Evolutionary conservation across 345 rosid genomes (phyloP), one percentile per base, ranked within the genome.

Genomic region (Lepidium africanum): DNA sequence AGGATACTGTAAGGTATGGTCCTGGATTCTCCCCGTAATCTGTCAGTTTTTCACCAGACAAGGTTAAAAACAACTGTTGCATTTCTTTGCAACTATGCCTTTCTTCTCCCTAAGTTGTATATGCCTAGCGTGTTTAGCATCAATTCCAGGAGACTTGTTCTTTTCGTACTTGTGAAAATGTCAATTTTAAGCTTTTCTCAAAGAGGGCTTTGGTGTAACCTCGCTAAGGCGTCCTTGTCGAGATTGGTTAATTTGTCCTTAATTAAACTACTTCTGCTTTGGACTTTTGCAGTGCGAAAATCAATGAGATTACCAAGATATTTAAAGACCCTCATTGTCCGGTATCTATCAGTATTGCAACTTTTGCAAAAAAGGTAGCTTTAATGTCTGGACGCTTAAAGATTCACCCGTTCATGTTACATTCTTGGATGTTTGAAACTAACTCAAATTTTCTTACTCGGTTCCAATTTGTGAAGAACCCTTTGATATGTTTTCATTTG

Each of bases 321-420:
- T 71, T 91, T 17, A 89, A 54, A 57, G 84, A 82, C 80, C 83
- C 92, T 71, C 70, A 75, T 43, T 94, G 91, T 47, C 93, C 99
- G 9, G 87, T 81, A 63, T 77, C 97, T 51, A 79, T 94, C 69
- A 80, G 89, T 76, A 71, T 82, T 69, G 85, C 90, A 50, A 61
- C 86, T 56, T 89, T 94, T 77, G 91, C 83, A 1, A 83, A 84
- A 74, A 91, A 89, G 99, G 99, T 94, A 87, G 67, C 62, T 39
- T 73, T 14, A 57, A 43, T 70, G 45, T 9, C 65, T 73, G 15
- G 45, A 54, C 30, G 7, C 39, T 66, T 35, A 15, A 63, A 15
- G 5, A 42, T 48, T 66, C 9, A 23, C 72, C 52, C 9, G n/a
- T 74, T 27, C 3, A 17, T 53, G n/a, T 21, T 16, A 38, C 69